These are phyloP conservation scores for Tulasnella sp. DNA, from an alignment of 768 basidiomycete species.

Conservation along the genomic window DNA sequence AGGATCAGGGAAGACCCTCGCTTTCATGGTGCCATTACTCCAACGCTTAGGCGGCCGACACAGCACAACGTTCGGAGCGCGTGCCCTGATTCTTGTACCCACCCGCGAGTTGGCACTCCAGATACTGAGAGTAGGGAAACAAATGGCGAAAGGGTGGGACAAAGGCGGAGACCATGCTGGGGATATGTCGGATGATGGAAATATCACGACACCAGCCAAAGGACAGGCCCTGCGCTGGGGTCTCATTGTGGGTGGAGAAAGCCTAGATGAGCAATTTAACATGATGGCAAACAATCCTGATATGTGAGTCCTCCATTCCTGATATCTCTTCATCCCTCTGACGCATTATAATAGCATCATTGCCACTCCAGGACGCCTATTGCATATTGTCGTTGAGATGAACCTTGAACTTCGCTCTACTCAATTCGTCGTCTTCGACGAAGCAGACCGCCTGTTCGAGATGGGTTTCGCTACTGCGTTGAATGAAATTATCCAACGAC, in stretches of 20 bases:
- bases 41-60: slow-evolving; percentile 77
- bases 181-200: slow-evolving; percentile 39
- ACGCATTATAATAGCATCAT: slow-evolving; percentile 52
- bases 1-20: slow-evolving; percentile 94
- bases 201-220: slow-evolving; percentile 41
- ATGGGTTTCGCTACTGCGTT: slow-evolving; percentile 93
- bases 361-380: slow-evolving; percentile 90
- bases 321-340: background rate
- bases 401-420: slow-evolving; percentile 76
- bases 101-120: slow-evolving; percentile 91
- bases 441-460: slow-evolving; percentile 96
- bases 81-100: slow-evolving; percentile 81
- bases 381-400: slow-evolving; percentile 98
- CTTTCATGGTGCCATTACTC: slow-evolving; percentile 86
- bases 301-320: slow-evolving; percentile 46
- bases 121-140: slow-evolving; percentile 87
- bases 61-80: slow-evolving; percentile 63
- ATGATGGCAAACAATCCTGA: slow-evolving; percentile 92
- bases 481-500: slow-evolving; percentile 79
- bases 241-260: slow-evolving; percentile 89
- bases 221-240: slow-evolving; percentile 71
- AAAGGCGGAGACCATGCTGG: slow-evolving; percentile 57
- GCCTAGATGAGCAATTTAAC: slow-evolving; percentile 91
- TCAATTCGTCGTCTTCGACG: slow-evolving; percentile 90
- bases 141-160: slow-evolving; percentile 74